A percentile compares a stretch with the other conserved stretches of the same genome.
These are phyloP conservation scores for Avena eriantha DNA, from an alignment of 176 grass and related monocot species.

Conservation along the genomic window DNA sequence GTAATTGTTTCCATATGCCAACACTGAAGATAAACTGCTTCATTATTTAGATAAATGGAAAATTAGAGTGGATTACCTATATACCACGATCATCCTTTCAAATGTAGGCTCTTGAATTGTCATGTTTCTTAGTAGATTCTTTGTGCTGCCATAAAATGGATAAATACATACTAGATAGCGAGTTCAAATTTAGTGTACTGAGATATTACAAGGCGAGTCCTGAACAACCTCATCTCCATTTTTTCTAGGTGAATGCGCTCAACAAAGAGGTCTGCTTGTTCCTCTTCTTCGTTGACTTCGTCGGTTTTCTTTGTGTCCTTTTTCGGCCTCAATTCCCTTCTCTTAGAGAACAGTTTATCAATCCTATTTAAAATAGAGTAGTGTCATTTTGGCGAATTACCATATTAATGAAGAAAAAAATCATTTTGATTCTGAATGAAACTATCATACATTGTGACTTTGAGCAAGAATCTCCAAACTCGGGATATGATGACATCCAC, in stretches of 20 bases:
- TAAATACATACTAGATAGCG: slow-evolving; percentile 33
- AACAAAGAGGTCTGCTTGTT: slow-evolving; percentile 64
- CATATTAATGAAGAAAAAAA: not conserved
- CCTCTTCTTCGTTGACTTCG: slow-evolving; percentile 52
- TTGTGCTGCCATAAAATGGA: slow-evolving; percentile 58
- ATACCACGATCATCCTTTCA: slow-evolving; percentile 95
- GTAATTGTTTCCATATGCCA: slow-evolving; percentile 3
- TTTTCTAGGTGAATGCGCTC: slow-evolving; percentile 85
- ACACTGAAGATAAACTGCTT: slow-evolving; percentile 7
- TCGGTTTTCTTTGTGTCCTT: slow-evolving; percentile 74
- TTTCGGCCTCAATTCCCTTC: slow-evolving; percentile 28
- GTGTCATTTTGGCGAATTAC: not conserved
- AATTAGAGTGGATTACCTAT: slow-evolving; percentile 55
- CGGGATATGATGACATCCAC: slow-evolving; percentile 85
- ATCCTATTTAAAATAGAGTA: slow-evolving; percentile 55
- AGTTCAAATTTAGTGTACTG: slow-evolving; percentile 12
- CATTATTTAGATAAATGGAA: slow-evolving; percentile 18
- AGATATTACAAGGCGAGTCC: slow-evolving; percentile 8
- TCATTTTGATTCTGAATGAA: not conserved
- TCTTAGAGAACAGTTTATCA: slow-evolving; percentile 62
- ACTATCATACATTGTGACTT: slow-evolving; percentile 60
- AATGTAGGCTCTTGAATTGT: slow-evolving; percentile 98
- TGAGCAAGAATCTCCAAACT: slow-evolving; percentile 75
- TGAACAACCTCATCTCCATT: slow-evolving; percentile 82
- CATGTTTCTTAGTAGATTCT: slow-evolving; percentile 64